phyloP scores from a whole-genome alignment of 305 asterid species.

The Fraxinus sp. region DNA sequence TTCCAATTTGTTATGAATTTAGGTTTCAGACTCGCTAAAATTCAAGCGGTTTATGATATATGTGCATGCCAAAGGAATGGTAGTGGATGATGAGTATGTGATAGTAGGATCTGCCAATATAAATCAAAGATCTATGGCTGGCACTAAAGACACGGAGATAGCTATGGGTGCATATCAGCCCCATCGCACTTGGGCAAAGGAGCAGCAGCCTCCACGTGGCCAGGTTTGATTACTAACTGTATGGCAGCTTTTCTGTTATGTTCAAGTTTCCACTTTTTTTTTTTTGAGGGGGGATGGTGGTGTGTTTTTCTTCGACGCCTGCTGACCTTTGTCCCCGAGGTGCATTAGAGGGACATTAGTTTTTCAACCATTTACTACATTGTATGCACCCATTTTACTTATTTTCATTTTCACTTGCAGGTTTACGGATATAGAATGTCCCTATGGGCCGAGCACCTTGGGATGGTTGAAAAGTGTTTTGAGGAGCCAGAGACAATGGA shows the following conservation, averaged over 20 bases:
- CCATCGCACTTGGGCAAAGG: slow-evolving; percentile 59
- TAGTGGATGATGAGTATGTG: slow-evolving; percentile 89
- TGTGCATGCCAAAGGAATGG: slow-evolving; percentile 97
- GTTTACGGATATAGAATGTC: slow-evolving; percentile 84
- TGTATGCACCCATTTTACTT: neutral
- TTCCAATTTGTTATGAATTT: slow-evolving; percentile 22
- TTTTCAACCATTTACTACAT: neutral
- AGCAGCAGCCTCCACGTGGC: slow-evolving; percentile 66
- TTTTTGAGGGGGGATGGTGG: neutral
- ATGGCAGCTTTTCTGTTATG: neutral
- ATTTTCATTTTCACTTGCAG: slow-evolving; percentile 34
- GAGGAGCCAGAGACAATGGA: slow-evolving; percentile 55
- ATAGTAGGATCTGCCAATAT: slow-evolving; percentile 91
- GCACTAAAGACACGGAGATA: slow-evolving; percentile 87
- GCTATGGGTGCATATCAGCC: slow-evolving; percentile 99
- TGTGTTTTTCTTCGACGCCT: neutral
- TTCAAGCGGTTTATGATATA: slow-evolving; percentile 85
- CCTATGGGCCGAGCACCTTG: slow-evolving; percentile 91
- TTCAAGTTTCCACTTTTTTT: neutral
- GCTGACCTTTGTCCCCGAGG: neutral
- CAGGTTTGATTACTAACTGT: slow-evolving; percentile 54
- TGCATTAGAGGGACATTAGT: neutral
- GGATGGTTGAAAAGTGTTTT: slow-evolving; percentile 48
- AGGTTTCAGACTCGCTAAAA: slow-evolving; percentile 75
- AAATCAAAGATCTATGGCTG: slow-evolving; percentile 96